Percentiles rank a stretch among this genome's conserved stretches.
These are phyloP conservation scores for Erythrophleum fordii DNA, from an alignment of 306 rosid genomes.

Conservation along the genomic window DNA sequence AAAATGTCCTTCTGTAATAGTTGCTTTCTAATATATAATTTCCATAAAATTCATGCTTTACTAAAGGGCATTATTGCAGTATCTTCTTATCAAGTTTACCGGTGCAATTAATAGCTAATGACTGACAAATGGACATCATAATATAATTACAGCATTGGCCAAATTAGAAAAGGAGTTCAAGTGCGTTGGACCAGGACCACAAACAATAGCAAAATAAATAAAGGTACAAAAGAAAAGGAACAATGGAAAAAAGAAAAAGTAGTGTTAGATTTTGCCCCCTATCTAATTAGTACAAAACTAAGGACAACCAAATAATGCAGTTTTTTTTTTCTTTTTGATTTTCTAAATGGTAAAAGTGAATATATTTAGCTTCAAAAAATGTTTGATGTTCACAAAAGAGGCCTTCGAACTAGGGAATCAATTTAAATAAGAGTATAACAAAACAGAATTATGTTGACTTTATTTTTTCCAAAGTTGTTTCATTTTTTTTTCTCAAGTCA, in stretches of 20 bases:
- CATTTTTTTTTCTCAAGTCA: not conserved
- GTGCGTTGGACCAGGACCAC: conserved; percentile 22
- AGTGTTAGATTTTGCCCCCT: not conserved
- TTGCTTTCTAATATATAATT: not conserved
- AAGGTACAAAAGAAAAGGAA: not conserved
- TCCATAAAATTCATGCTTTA: not conserved
- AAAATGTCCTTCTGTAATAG: not conserved
- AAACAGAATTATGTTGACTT: not conserved
- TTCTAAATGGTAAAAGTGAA: no score
- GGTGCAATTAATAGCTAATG: not conserved
- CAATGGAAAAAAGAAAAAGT: not conserved
- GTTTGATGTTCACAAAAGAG: not conserved
- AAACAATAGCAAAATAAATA: not conserved
- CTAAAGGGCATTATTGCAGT: not conserved
- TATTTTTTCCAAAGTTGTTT: not conserved
- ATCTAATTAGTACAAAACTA: not conserved
- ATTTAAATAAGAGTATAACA: no score
- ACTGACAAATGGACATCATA: conserved; percentile 27
- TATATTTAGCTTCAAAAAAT: no score
- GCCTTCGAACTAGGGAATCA: not conserved
- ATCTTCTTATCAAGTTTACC: not conserved
- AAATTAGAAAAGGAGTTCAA: not conserved
- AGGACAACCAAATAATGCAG: not conserved
- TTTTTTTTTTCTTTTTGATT: no score
- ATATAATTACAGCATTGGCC: conserved; percentile 31